These are phyloP conservation scores for Schoenoplectus triqueter DNA, from an alignment of 202 grass and related monocot species.

Conservation along the genomic window DNA sequence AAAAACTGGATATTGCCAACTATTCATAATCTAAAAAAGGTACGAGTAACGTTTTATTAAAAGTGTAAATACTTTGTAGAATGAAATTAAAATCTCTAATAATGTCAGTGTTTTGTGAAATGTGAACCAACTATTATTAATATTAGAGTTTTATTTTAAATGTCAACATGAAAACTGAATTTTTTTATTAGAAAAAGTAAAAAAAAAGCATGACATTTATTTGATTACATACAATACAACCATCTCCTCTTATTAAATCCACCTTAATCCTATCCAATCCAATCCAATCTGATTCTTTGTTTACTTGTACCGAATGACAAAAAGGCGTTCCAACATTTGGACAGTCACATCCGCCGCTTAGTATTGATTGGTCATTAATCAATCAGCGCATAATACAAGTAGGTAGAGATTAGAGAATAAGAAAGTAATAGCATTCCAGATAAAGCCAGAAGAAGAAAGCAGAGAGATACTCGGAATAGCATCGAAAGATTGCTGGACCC, in stretches of 20 bases:
- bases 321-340: neutral
- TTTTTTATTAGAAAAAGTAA: neutral
- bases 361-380: constrained; percentile 14
- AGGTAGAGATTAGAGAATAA: constrained; percentile 2
- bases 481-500: neutral
- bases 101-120: too few relatives aligned
- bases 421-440: neutral
- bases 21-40: too few relatives aligned
- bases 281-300: neutral
- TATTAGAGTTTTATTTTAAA: too few relatives aligned
- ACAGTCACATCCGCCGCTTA: constrained; percentile 9
- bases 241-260: neutral
- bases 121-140: too few relatives aligned
- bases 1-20: too few relatives aligned
- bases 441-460: neutral
- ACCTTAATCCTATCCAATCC: neutral
- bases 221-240: too few relatives aligned
- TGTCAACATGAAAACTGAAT: too few relatives aligned
- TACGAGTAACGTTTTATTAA: too few relatives aligned
- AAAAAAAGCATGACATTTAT: neutral
- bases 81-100: too few relatives aligned
- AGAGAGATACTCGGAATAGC: constrained; percentile 22
- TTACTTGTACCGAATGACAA: constrained; percentile 23
- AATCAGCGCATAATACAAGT: constrained; percentile 7
- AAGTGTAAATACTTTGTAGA: too few relatives aligned